Base-by-base conservation (phyloP, 73 alveolate species). In the Blepharisma stoltei region DNA sequence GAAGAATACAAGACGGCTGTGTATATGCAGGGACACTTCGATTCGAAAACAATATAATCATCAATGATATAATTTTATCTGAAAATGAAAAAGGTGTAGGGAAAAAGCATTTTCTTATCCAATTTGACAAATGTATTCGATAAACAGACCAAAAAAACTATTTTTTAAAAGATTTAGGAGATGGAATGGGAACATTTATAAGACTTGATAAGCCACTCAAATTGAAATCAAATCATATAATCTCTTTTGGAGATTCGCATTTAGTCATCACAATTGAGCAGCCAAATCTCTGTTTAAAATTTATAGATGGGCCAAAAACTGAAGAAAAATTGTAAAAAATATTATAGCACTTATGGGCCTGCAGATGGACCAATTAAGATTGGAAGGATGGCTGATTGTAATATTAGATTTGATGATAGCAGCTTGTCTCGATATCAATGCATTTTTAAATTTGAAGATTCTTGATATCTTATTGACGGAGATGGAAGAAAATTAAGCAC, bases 341-440 rank as follows among this genome's bases (percentile, higher is more conserved):
- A 32, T 32, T 32, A 32, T 32, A 32, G 41, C 41, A 32, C 41
- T 32, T 32, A 32, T 32, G 41, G 5, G 3, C 41, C 41, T 32
- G 41, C 41, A 32, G 41, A 77, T 7, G 82, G 83, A n/a, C 3
- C 78, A 27, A 60, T 84, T 6, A 78, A 67, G 50, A 79, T 84
- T 47, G 92, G 92, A 4, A 32, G 92, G 53, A 84, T 84, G 92
- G 69, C 71, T 7, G 77, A 79, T 48, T 84, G 92, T 32, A 32
- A 32, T 32, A 71, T 90, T n/a, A 78, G 77, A 60, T 76, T 91
- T 53, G 88, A 85, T 73, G 97, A 91, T 81, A 81, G 83, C 71
- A 82, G 88, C 54, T 82, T 85, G 44, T 87, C 90, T 79, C 81
- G 92, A 43, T 46, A 83, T 9, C 89, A 90, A 78, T 90, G 94